Evolutionary conservation across 176 grass and related monocot genomes (phyloP).

Genomic region (Panicum miliaceum): DNA sequence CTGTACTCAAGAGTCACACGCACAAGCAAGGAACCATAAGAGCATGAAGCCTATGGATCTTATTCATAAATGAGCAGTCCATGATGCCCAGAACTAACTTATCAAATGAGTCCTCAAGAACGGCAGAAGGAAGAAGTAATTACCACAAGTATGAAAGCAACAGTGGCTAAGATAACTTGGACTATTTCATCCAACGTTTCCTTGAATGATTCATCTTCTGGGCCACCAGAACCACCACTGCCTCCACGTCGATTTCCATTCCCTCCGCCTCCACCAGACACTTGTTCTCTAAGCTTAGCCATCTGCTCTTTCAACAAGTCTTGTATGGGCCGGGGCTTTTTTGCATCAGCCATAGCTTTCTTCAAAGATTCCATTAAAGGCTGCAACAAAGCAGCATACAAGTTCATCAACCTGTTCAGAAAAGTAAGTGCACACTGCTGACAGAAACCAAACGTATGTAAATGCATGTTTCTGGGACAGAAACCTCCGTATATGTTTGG

Average conservation of each 20-base stretch:
- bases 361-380: conserved; percentile 86
- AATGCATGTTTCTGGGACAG: conserved; percentile 23
- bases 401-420: conserved; percentile 25
- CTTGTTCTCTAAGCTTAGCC: conserved; percentile 57
- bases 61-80: conserved; percentile 5
- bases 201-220: conserved; percentile 76
- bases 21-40: not conserved
- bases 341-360: conserved; percentile 68
- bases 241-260: conserved; percentile 66
- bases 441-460: conserved; percentile 24
- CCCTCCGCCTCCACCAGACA: conserved; percentile 64
- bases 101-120: conserved; percentile 18
- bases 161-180: conserved; percentile 84
- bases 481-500: not conserved
- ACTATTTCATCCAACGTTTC: conserved; percentile 79
- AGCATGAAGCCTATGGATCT: not conserved
- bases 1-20: not conserved
- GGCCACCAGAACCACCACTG: conserved; percentile 57
- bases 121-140: conserved; percentile 35
- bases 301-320: conserved; percentile 74
- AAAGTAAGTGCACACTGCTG: not conserved
- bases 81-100: not conserved
- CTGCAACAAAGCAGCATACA: conserved; percentile 50
- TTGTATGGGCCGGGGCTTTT: conserved; percentile 64
- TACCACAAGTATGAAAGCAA: conserved; percentile 88